A percentile compares a stretch with the other conserved stretches of the same genome.
Evolutionary conservation across 352 stramenopile genomes (phyloP).

Genomic region (Bremia lactucae): DNA sequence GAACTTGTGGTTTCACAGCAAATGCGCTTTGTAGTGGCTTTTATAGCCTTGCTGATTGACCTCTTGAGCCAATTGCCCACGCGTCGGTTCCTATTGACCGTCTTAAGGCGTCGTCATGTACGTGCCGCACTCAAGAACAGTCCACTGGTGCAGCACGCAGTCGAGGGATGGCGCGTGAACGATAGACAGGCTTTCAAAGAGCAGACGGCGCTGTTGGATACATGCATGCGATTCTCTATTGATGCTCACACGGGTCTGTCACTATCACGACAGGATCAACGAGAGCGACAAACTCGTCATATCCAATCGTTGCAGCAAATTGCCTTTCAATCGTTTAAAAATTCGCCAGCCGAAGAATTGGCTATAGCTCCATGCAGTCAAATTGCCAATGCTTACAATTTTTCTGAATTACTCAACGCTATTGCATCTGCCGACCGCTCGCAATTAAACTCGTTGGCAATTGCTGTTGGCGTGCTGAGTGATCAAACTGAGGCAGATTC

Average conservation of each 20-base stretch:
- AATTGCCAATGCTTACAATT: constrained; percentile 32
- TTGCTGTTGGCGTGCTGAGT: constrained; percentile 38
- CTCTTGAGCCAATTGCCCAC: constrained; percentile 85
- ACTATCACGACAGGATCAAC: constrained; percentile 37
- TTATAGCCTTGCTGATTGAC: constrained; percentile 76
- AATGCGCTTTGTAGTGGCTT: constrained; percentile 44
- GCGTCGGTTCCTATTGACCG: constrained; percentile 66
- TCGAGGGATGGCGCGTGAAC: constrained; percentile 24
- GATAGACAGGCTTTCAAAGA: constrained; percentile 40
- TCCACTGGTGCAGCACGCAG: constrained; percentile 24
- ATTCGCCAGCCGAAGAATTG: constrained; percentile 43
- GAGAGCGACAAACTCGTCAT: constrained; percentile 29
- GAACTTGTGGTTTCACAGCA: constrained; percentile 11
- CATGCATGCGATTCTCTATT: constrained; percentile 67
- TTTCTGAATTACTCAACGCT: constrained; percentile 29
- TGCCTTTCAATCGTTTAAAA: constrained; percentile 35
- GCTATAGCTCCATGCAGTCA: constrained; percentile 44
- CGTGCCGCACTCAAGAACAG: constrained; percentile 29
- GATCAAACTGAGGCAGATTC: constrained; percentile 21
- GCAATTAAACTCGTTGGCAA: constrained; percentile 25
- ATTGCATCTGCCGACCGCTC: constrained; percentile 24
- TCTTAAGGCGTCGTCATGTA: constrained; percentile 63
- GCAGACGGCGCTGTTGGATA: constrained; percentile 57
- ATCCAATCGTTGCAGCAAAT: constrained; percentile 70
- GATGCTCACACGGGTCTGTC: constrained; percentile 74